Conservation (phyloP, 371 early-diverging fungal species). For the Mucor velutinosus region DNA sequence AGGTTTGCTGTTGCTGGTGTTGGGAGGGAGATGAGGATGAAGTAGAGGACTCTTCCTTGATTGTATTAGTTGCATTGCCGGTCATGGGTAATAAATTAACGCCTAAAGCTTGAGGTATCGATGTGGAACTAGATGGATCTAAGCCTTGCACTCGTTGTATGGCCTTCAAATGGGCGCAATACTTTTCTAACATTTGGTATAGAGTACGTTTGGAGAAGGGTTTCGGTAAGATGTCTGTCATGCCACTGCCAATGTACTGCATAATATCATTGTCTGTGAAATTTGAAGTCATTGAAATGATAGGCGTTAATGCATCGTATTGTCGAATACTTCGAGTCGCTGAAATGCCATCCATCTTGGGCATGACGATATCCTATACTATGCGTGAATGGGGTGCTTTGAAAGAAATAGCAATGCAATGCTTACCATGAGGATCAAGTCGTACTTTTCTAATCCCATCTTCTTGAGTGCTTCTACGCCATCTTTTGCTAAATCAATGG, state of each 20-base stretch:
- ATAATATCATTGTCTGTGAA: constrained; percentile 68
- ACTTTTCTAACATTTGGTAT: constrained; percentile 62
- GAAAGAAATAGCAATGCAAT: neutral
- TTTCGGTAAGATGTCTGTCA: constrained; percentile 83
- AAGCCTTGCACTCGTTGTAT: constrained; percentile 21
- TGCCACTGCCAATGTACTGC: constrained; percentile 75
- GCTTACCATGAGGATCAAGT: constrained; percentile 78
- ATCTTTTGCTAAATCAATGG: constrained; percentile 74
- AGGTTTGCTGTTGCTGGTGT: neutral
- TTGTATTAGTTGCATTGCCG: neutral
- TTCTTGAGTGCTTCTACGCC: constrained; percentile 73
- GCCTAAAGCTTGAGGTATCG: neutral
- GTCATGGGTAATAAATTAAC: constrained; percentile 1
- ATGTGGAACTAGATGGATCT: constrained; percentile 4
- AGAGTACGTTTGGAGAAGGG: constrained; percentile 69
- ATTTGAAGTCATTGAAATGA: constrained; percentile 83
- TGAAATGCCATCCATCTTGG: constrained; percentile 74
- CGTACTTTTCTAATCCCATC: constrained; percentile 68
- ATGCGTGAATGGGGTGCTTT: neutral
- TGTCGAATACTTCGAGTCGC: constrained; percentile 76
- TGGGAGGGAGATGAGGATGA: neutral
- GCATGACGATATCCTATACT: constrained; percentile 76
- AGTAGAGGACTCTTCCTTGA: neutral
- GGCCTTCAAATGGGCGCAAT: constrained; percentile 60
- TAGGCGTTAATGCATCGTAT: constrained; percentile 72